Evolutionary conservation across 176 grass and related monocot species (phyloP).

Genomic region (Bothriochloa decipiens): DNA sequence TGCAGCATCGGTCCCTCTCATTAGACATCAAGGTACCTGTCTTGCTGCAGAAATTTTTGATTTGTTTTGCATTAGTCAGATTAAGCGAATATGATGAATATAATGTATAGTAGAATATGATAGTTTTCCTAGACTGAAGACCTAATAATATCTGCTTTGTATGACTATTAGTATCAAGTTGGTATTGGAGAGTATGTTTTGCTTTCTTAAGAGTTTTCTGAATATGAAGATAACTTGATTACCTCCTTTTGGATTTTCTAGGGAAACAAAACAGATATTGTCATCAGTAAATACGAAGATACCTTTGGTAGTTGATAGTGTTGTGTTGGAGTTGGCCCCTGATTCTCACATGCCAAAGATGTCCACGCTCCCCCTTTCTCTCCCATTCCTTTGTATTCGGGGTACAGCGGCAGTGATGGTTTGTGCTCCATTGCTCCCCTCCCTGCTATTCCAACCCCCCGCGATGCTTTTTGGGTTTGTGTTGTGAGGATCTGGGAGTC

Average conservation of each 20-base stretch:
- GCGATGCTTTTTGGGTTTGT: too few species aligned
- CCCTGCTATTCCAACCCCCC: too few species aligned
- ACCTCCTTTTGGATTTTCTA: conserved; percentile 34
- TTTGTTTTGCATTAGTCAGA: background rate
- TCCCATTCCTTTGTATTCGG: too few species aligned
- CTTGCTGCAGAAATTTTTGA: background rate
- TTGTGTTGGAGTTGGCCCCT: background rate
- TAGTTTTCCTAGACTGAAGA: background rate
- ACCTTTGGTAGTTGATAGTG: conserved; percentile 60
- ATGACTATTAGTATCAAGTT: background rate
- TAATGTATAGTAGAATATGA: background rate
- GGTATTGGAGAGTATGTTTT: background rate
- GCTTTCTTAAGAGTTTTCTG: background rate
- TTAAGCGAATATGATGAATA: background rate
- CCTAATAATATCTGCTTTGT: background rate
- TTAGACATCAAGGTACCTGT: conserved; percentile 75
- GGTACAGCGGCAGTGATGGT: too few species aligned
- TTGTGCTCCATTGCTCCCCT: too few species aligned
- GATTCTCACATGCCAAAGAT: conserved; percentile 19
- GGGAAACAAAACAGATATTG: conserved; percentile 83
- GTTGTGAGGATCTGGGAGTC: too few species aligned
- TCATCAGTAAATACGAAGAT: conserved; percentile 83
- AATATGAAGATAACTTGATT: conserved; percentile 24
- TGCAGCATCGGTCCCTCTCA: conserved; percentile 57
- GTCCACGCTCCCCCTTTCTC: too few species aligned